These are phyloP conservation scores for Beta macrorhiza DNA, from an alignment of 179 eudicot species.

Conservation along the genomic window DNA sequence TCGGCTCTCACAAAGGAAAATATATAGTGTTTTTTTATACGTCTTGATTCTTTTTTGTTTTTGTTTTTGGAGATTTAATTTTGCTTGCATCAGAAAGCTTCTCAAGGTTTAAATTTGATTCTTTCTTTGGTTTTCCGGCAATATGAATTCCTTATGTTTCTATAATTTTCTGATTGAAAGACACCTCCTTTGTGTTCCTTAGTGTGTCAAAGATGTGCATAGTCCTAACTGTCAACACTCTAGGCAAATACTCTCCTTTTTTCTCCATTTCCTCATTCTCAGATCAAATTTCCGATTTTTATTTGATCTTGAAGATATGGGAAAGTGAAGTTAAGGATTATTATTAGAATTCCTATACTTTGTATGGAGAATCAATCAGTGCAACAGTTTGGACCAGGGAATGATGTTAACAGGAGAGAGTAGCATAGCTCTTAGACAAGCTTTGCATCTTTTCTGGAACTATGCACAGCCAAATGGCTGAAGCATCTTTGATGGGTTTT, in stretches of 20 bases:
- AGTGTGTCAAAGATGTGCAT: slow-evolving; percentile 14
- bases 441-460: slow-evolving; percentile 31
- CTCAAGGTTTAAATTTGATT: slow-evolving; percentile 19
- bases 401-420: slow-evolving; percentile 26
- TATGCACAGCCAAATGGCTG: slow-evolving; percentile 25
- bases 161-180: neutral
- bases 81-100: slow-evolving; percentile 32
- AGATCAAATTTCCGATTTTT: neutral
- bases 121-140: slow-evolving; percentile 21
- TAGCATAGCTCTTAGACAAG: slow-evolving; percentile 25
- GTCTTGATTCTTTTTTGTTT: slow-evolving; percentile 34
- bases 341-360: neutral
- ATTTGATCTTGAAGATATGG: neutral
- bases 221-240: neutral
- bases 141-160: neutral
- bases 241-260: neutral
- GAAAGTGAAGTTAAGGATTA: slow-evolving; percentile 12
- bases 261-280: neutral
- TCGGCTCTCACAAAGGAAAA: slow-evolving; percentile 23
- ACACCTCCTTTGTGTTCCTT: slow-evolving; percentile 6
- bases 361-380: slow-evolving; percentile 30
- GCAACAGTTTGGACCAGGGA: slow-evolving; percentile 19
- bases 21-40: slow-evolving; percentile 31
- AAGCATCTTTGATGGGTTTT: slow-evolving; percentile 26
- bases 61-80: slow-evolving; percentile 27